phyloP scores from a whole-genome alignment of 345 rosid genomes.

The Eucalyptus erythrocorys region DNA sequence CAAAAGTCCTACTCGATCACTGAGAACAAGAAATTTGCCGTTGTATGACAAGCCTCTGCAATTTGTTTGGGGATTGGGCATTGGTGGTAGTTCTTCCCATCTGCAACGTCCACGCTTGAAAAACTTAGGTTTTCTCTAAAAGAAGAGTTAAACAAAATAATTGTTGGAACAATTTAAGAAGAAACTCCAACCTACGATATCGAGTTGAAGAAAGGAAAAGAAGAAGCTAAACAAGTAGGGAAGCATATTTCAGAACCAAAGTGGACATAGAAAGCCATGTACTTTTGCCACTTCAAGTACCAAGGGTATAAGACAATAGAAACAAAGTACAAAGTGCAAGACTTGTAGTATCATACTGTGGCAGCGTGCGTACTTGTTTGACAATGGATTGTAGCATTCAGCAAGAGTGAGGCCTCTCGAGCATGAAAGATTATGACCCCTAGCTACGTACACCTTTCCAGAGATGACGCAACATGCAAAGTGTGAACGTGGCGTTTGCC shows the following conservation, averaged over 20 bases:
- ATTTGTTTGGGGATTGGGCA: conserved; percentile 58
- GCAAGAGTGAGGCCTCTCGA: conserved; percentile 49
- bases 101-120: conserved; percentile 22
- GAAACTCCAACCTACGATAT: background rate
- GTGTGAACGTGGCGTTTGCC: conserved; percentile 66
- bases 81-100: conserved; percentile 74
- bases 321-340: background rate
- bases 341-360: background rate
- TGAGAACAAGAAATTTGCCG: conserved; percentile 62
- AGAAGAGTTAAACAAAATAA: background rate
- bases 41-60: conserved; percentile 61
- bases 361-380: conserved; percentile 29
- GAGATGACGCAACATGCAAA: conserved; percentile 60
- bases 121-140: background rate
- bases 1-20: conserved; percentile 53
- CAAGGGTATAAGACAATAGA: background rate
- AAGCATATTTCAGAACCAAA: background rate
- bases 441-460: conserved; percentile 79
- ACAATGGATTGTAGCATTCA: conserved; percentile 71
- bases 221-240: background rate
- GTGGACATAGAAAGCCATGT: background rate
- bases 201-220: background rate
- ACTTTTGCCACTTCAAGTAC: background rate
- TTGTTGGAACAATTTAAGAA: background rate
- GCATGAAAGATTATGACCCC: conserved; percentile 49